Evolutionary conservation across 441 rosid genomes (phyloP).

Genomic region (Gossypium schwendimanii): DNA sequence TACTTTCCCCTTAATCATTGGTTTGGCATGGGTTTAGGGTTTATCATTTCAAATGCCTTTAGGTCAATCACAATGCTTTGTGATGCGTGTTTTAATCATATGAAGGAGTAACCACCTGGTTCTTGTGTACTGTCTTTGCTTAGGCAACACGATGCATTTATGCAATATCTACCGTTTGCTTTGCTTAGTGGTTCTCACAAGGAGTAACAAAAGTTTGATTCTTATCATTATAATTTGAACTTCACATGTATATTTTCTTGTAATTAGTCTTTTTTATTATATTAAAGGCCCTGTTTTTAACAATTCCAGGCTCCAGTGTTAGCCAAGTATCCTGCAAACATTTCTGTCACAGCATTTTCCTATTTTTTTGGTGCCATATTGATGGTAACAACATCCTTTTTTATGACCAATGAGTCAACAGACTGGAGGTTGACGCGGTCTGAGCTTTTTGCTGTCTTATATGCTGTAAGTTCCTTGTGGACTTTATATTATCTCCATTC

Average conservation of each 20-base stretch:
- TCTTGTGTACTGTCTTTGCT: neutral
- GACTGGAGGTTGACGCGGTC: slow-evolving; percentile 80
- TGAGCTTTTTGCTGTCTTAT: slow-evolving; percentile 72
- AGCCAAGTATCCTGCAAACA: slow-evolving; percentile 76
- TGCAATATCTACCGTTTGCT: neutral
- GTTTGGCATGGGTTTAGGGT: neutral
- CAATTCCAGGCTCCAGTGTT: slow-evolving; percentile 73
- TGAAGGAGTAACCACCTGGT: neutral
- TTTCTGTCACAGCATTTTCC: slow-evolving; percentile 79
- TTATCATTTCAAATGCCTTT: neutral
- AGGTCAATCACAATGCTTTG: neutral
- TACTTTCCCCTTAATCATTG: neutral
- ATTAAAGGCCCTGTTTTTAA: neutral
- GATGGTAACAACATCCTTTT: slow-evolving; percentile 66
- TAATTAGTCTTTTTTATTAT: neutral
- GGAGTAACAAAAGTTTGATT: neutral
- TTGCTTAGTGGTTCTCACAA: neutral
- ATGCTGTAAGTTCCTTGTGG: slow-evolving; percentile 66
- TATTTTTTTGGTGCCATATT: slow-evolving; percentile 73
- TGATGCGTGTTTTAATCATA: neutral
- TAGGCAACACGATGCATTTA: neutral
- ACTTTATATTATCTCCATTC: slow-evolving; percentile 5
- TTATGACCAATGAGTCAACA: slow-evolving; percentile 57
- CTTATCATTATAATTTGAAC: neutral
- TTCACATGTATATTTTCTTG: neutral